Evolutionary conservation across 768 basidiomycete species (phyloP).

Genomic region (Auricularia sp.): DNA sequence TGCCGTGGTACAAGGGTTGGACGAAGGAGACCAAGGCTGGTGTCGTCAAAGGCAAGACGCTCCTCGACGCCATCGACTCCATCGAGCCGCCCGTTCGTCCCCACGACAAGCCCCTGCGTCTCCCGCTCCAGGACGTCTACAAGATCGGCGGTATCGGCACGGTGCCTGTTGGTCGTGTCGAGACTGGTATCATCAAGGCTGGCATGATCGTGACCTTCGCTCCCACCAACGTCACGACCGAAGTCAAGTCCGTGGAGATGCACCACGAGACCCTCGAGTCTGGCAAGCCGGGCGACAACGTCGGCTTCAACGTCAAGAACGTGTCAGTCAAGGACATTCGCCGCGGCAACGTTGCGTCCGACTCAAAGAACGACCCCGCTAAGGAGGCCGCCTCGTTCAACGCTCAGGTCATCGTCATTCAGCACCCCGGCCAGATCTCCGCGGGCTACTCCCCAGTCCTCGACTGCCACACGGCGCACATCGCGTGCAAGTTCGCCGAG

Average conservation of each 20-base stretch:
- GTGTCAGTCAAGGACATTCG: conserved; percentile 99
- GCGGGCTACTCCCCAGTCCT: conserved; percentile 98
- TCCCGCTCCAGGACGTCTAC: conserved; percentile 99
- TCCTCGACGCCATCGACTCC: conserved; percentile 98
- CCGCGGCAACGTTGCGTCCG: conserved; percentile 97
- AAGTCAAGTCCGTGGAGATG: conserved; percentile 99
- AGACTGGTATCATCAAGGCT: conserved; percentile 99
- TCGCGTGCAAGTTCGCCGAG: conserved; percentile 98
- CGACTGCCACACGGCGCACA: conserved; percentile 99
- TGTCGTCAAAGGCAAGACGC: conserved; percentile 94
- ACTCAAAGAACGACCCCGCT: conserved; percentile 99
- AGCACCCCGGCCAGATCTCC: conserved; percentile 99
- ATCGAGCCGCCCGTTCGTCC: conserved; percentile 97
- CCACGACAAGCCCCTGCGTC: conserved; percentile 99
- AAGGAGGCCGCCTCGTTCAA: conserved; percentile 99
- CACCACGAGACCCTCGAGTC: conserved; percentile 95
- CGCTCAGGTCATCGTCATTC: conserved; percentile 99
- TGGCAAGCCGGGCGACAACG: conserved; percentile 97
- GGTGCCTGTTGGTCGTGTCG: conserved; percentile 99
- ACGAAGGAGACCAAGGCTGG: conserved; percentile 91
- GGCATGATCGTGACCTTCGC: conserved; percentile 99
- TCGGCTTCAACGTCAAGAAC: conserved; percentile 99
- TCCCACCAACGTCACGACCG: conserved; percentile 96
- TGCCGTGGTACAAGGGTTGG: conserved; percentile 99
- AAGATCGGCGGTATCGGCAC: conserved; percentile 99